Base-by-base conservation (phyloP, 306 rosid species). In the Acmispon strigosus region DNA sequence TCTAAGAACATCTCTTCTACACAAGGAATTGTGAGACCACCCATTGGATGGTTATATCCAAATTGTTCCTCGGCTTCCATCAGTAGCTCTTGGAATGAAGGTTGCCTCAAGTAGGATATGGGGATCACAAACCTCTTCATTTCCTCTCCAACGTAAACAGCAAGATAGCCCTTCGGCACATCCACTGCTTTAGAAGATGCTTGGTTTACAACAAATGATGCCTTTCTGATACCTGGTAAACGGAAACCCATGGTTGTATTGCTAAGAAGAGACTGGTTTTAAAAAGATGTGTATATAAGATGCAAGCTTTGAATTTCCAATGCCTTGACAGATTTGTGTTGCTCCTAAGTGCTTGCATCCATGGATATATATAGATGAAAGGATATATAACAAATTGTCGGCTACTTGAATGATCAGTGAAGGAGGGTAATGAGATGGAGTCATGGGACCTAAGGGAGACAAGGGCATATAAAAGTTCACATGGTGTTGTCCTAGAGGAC, bases 21-120 rank as follows among this genome's bases (percentile, higher is more conserved):
- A 69, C 82, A 84, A 50, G 86, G 82, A 62, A 81, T 78, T 22
- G 82, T 81, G 49, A 84, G 83, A 24, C 84, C 84, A 4, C 88
- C 84, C 76, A 56, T 78, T 15, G 86, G 82, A 72, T 84, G 88
- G 47, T 75, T 75, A 78, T 74, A 84, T 24, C 86, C 80, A 42
- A 81, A 78, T 29, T 81, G 78, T 67, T 84, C 78, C 56, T 75
- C 75, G 0, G 78, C 79, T 42, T 64, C 32, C 15, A 16, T 75
- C 44, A 82, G 53, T 18, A 80, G 52, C 0, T 81, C 80, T 66
- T 80, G 84, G 54, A 86, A 86, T 6, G 77, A 63, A 43, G 84
- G 20, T 45, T 86, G 75, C 24, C 36, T 82, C 76, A 86, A 51
- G 43, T 20, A 76, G 24, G 89, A 72, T 42, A 85, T 10, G 0